These are phyloP conservation scores for Abrus pulchellus DNA, from an alignment of 306 rosid genomes.

Conservation along the genomic window DNA sequence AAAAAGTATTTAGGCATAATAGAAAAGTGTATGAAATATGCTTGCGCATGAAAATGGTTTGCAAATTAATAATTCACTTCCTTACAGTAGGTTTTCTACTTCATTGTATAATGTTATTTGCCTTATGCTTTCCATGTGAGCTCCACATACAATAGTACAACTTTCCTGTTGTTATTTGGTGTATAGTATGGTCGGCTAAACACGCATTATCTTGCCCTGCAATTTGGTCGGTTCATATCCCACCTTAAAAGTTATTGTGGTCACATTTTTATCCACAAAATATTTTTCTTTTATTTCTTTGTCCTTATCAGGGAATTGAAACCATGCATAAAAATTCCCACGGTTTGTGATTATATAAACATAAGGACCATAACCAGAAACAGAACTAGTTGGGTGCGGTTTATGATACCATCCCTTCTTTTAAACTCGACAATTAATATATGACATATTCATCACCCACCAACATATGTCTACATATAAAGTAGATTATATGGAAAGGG, in stretches of 20 bases:
- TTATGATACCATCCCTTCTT: constrained; percentile 5
- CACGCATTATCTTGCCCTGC: constrained; percentile 16
- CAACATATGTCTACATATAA: background rate
- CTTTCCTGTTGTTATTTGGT: constrained; percentile 14
- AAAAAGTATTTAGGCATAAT: background rate
- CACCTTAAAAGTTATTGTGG: constrained; percentile 14
- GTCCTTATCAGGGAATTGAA: background rate
- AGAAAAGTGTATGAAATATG: background rate
- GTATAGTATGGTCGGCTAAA: constrained; percentile 25
- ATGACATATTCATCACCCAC: constrained; percentile 34
- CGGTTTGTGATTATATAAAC: background rate
- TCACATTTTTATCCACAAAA: constrained; percentile 30
- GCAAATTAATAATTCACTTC: constrained; percentile 22
- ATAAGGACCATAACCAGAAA: constrained; percentile 9
- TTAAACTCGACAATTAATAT: background rate
- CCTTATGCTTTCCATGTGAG: constrained; percentile 28
- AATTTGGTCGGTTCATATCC: constrained; percentile 41
- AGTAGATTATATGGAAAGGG: background rate
- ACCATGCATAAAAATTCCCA: background rate
- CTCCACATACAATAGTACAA: constrained; percentile 28
- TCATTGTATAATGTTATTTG: background rate
- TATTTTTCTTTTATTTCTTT: background rate
- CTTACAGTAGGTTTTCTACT: constrained; percentile 10
- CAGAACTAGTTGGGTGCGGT: constrained; percentile 16
- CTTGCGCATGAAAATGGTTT: constrained; percentile 26